Evolutionary conservation across 345 rosid genomes (phyloP).

Genomic region (Arabidopsis suecica): DNA sequence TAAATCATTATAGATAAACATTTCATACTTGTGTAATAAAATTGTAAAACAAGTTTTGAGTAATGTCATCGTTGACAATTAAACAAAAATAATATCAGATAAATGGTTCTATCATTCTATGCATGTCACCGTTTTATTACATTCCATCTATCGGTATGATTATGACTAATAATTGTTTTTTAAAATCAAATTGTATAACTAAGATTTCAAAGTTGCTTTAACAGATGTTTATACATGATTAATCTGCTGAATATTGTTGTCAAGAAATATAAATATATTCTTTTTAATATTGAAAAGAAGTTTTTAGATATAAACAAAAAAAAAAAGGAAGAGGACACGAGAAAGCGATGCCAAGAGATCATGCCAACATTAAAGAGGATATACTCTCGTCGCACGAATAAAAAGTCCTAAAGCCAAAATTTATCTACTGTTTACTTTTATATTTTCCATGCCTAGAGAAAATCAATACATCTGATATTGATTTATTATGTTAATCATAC

Average conservation of each 20-base stretch:
- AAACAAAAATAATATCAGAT: not conserved
- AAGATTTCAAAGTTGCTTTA: conserved; percentile 29
- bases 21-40: not conserved
- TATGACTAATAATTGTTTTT: conserved; percentile 3
- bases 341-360: conserved; percentile 46
- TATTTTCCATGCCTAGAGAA: conserved; percentile 8
- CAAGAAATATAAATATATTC: not conserved
- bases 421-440: conserved; percentile 10
- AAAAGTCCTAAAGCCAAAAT: conserved; percentile 40
- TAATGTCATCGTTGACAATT: conserved; percentile 10
- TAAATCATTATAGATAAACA: not conserved
- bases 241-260: conserved; percentile 21
- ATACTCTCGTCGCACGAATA: conserved; percentile 42
- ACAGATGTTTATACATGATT: conserved; percentile 25
- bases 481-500: conserved; percentile 31
- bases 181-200: not conserved
- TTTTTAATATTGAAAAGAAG: not conserved
- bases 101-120: not conserved
- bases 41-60: not conserved
- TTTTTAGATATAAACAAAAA: not conserved
- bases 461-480: conserved; percentile 21
- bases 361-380: conserved; percentile 46
- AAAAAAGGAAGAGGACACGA: conserved; percentile 29
- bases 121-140: conserved; percentile 9
- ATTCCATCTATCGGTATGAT: conserved; percentile 10